phyloP scores from a whole-genome alignment of 1,284 basidiomycete species.

The Entoloma clypeatum region DNA sequence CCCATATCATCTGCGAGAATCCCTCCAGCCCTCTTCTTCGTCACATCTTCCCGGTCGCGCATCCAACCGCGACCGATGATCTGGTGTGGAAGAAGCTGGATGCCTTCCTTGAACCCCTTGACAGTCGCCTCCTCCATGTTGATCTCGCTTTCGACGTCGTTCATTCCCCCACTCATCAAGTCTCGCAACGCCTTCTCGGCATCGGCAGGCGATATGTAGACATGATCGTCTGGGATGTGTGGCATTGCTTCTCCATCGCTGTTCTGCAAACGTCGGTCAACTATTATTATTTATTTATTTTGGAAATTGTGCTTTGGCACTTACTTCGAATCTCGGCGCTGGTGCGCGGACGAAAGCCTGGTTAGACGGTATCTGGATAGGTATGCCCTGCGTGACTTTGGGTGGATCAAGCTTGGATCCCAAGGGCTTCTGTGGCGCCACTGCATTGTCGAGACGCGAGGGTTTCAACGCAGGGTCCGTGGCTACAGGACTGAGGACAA shows the following conservation, averaged over 20 bases:
- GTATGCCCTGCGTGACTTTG: conserved; percentile 12
- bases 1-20: conserved; percentile 94
- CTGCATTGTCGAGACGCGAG: conserved; percentile 2
- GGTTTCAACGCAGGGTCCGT: conserved; percentile 2
- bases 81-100: conserved; percentile 83
- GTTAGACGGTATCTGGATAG: conserved; percentile 27
- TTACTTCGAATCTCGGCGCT: conserved; percentile 5
- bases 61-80: conserved; percentile 86
- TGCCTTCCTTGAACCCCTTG: conserved; percentile 66
- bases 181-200: conserved; percentile 65
- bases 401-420: conserved; percentile 12
- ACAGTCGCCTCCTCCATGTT: conserved; percentile 64
- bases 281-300: neutral
- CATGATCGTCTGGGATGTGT: conserved; percentile 25
- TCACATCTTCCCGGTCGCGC: conserved; percentile 68
- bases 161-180: conserved; percentile 51
- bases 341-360: conserved; percentile 16
- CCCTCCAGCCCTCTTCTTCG: conserved; percentile 76
- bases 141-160: conserved; percentile 51
- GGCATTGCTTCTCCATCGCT: conserved; percentile 23
- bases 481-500: neutral
- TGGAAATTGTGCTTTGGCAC: neutral
- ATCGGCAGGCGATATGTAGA: conserved; percentile 34
- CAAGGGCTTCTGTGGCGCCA: conserved; percentile 15
- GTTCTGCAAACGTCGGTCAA: neutral